Base-by-base conservation (phyloP, 805 yeast genomes). In the Peterozyma xylosa region DNA sequence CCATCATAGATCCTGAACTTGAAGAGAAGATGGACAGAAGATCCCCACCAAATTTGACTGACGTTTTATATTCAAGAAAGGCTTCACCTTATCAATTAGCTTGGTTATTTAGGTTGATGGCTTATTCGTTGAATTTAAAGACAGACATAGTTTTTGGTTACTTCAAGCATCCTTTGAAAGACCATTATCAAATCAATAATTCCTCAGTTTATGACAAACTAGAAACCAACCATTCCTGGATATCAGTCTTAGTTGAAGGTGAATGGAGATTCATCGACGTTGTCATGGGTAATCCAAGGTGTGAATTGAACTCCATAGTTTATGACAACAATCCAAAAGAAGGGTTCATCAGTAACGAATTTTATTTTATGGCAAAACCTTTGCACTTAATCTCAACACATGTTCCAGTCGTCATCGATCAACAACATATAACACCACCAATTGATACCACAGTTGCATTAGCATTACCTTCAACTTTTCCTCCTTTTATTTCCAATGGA, bases 361-460 rank as follows among this genome's bases (percentile, higher is more conserved):
- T 79, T 56, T 93, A 86, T 60, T 91, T 90, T 62, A 62, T 93
- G 48, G 68, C 85, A 2, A 78, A 81, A 51, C 99, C 99, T 1
- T 63, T 80, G 43, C 76, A 80, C 45, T 57, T 88, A 36, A 76
- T 93, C 13, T 83, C 82, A 49, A 85, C 97, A 0, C 99, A 93
- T 60, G 79, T 88, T 39, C 98, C 99, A 11, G 71, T 79, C 14
- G 79, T 79, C 46, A 78, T 78, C 37, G 82, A 78, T 47, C 82
- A 86, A 50, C 99, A 93, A 61, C 96, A 86, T 63, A 76, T 91
- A 16, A 72, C 77, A 30, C 98, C 97, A 3, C 86, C 95, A 2
- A 66, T 91, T 48, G 90, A 86, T 48, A 83, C 85, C 33, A 72
- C 78, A 50, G 77, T 83, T 17, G 90, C 93, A 13, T 71, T 87